These are phyloP conservation scores for Saccharomycopsis capsularis DNA, from an alignment of 805 yeast species.

Conservation along the genomic window DNA sequence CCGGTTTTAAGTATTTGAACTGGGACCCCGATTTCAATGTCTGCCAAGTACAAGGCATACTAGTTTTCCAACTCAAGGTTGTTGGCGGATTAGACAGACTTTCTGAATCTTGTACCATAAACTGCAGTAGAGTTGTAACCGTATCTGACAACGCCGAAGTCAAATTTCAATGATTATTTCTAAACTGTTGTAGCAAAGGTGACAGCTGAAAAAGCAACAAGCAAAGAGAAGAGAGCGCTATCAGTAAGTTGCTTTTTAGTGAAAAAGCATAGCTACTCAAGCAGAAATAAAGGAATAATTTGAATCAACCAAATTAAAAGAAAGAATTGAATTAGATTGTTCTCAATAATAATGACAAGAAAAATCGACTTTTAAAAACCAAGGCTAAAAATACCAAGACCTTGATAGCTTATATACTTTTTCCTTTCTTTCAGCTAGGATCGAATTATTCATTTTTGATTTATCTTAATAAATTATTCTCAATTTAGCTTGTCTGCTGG, in stretches of 20 bases:
- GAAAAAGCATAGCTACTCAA: neutral
- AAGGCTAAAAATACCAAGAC: neutral
- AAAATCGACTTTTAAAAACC: too few species aligned
- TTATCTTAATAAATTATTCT: too few species aligned
- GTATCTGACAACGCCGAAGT: slow-evolving; percentile 13
- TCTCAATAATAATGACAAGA: too few species aligned
- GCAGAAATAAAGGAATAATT: neutral
- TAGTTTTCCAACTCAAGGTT: slow-evolving; percentile 32
- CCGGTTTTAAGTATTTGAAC: slow-evolving; percentile 35
- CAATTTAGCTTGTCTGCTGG: too few species aligned
- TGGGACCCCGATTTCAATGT: slow-evolving; percentile 38
- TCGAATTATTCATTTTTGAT: too few species aligned
- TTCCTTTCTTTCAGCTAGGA: too few species aligned
- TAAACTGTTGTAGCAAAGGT: slow-evolving; percentile 17
- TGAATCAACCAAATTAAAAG: too few species aligned
- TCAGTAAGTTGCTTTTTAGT: neutral
- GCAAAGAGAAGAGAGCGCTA: slow-evolving; percentile 11
- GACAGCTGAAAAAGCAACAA: slow-evolving; percentile 1
- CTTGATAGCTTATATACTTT: neutral
- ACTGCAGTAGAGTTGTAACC: slow-evolving; percentile 1
- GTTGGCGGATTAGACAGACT: slow-evolving; percentile 11
- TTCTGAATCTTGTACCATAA: slow-evolving; percentile 1
- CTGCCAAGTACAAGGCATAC: slow-evolving; percentile 39
- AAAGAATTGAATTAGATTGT: too few species aligned
- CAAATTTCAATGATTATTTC: slow-evolving; percentile 3